Evolutionary conservation across 73 alveolate genomes (phyloP).

Genomic region (Paraurostyla sp.): DNA sequence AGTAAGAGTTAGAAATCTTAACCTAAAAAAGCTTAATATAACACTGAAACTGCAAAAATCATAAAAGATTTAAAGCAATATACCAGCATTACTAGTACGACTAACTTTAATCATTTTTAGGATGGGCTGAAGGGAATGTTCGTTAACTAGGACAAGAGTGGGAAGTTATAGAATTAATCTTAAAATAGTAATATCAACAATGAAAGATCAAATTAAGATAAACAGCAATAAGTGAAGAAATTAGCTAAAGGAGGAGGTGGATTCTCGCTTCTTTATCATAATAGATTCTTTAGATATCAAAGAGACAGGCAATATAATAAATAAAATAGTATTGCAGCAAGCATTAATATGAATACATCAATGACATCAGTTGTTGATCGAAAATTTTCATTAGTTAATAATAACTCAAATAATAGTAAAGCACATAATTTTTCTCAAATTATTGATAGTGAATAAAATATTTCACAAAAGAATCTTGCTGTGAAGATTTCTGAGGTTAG

Average conservation of each 20-base stretch:
- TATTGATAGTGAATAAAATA: too few relatives aligned
- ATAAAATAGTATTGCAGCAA: background rate
- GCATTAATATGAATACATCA: background rate
- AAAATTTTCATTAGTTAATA: too few relatives aligned
- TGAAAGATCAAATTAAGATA: background rate
- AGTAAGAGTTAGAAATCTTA: background rate
- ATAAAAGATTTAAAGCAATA: background rate
- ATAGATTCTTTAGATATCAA: background rate
- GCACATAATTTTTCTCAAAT: too few relatives aligned
- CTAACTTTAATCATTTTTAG: background rate
- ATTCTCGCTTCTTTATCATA: background rate
- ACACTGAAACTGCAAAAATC: background rate
- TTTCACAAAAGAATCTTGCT: too few relatives aligned
- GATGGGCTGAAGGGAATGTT: background rate
- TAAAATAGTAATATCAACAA: too few relatives aligned
- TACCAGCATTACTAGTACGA: background rate
- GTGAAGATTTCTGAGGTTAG: too few relatives aligned
- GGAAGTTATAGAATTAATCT: background rate
- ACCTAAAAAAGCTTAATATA: too few relatives aligned
- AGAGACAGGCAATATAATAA: background rate
- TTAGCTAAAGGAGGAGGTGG: conserved; percentile 12
- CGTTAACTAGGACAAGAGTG: background rate
- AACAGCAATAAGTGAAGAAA: background rate
- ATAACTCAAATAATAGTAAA: too few relatives aligned
- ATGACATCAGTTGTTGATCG: too few relatives aligned